These are phyloP conservation scores for Saccharomyces uvarum DNA, from an alignment of 1,139 yeast genomes.

Conservation along the genomic window DNA sequence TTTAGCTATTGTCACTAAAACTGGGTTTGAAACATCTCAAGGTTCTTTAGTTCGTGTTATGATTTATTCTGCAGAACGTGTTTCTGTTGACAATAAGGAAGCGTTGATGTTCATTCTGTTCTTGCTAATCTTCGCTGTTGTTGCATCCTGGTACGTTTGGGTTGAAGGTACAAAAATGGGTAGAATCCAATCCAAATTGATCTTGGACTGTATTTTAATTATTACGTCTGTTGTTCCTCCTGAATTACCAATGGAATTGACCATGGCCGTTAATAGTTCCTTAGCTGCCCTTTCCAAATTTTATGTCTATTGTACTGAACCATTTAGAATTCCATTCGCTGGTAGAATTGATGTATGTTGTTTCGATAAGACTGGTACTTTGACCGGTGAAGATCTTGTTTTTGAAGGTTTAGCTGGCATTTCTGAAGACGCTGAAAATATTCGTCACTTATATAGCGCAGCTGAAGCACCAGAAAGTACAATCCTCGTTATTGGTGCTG, in stretches of 20 bases:
- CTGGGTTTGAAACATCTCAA: conserved; percentile 97
- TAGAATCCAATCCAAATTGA: conserved; percentile 85
- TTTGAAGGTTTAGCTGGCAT: conserved; percentile 96
- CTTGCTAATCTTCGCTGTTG: conserved; percentile 81
- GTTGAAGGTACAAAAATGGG: conserved; percentile 94
- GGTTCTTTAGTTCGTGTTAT: conserved; percentile 95
- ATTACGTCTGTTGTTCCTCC: conserved; percentile 98
- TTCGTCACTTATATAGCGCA: conserved; percentile 52
- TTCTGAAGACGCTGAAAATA: conserved; percentile 38
- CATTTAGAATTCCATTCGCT: conserved; percentile 94
- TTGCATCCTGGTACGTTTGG: conserved; percentile 98
- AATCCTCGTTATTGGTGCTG: conserved; percentile 77
- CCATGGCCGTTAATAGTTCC: conserved; percentile 94
- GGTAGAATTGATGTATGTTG: conserved; percentile 98
- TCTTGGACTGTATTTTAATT: conserved; percentile 90
- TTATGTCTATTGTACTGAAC: conserved; percentile 94
- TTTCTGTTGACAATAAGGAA: conserved; percentile 92
- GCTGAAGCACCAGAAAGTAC: conserved; percentile 59
- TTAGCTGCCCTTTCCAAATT: conserved; percentile 79
- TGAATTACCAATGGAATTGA: conserved; percentile 96
- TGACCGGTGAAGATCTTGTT: conserved; percentile 92
- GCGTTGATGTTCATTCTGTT: conserved; percentile 88
- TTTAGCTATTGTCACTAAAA: conserved; percentile 78
- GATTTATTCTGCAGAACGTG: conserved; percentile 95
- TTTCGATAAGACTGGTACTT: conserved; percentile 96